Percentiles rank a stretch among this genome's conserved stretches.
These are phyloP conservation scores for Trichosporon sp. DNA, from an alignment of 1,284 basidiomycete species.

Conservation along the genomic window DNA sequence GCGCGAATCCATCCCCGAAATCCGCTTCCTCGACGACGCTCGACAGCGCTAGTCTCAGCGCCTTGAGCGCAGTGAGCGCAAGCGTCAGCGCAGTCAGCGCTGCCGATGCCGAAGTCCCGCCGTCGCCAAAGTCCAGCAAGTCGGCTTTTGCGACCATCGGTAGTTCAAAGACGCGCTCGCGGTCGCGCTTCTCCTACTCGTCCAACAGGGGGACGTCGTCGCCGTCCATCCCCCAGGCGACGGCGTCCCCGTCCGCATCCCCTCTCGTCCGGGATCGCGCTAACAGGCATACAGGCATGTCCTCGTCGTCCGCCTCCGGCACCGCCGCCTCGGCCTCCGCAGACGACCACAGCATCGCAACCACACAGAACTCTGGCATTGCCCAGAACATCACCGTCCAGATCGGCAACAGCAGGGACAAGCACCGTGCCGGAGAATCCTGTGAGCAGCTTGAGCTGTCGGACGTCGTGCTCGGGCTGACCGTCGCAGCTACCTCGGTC, in stretches of 20 bases:
- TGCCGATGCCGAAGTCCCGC: background rate
- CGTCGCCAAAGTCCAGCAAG: conserved; percentile 1
- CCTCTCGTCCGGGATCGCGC: conserved; percentile 3
- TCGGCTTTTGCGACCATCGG: background rate
- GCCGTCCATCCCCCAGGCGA: background rate
- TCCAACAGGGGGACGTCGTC: background rate
- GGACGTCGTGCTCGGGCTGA: background rate
- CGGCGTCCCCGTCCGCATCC: background rate
- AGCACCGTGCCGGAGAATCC: background rate
- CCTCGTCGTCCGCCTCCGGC: background rate
- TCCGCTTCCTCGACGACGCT: background rate
- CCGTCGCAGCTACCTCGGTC: background rate
- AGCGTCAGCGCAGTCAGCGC: background rate
- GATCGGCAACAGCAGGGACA: background rate
- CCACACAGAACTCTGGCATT: background rate
- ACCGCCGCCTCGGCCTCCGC: background rate
- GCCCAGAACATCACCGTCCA: background rate
- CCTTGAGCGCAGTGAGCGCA: background rate
- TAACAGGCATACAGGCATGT: conserved; percentile 3
- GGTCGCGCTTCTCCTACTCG: conserved; percentile 4
- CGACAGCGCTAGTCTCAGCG: background rate
- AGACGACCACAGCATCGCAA: background rate
- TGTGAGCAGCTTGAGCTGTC: background rate
- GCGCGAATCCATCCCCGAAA: background rate
- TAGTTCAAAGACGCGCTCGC: background rate